Base-by-base conservation (phyloP, 1,139 yeast species). In the Yamadazyma diospyri region DNA sequence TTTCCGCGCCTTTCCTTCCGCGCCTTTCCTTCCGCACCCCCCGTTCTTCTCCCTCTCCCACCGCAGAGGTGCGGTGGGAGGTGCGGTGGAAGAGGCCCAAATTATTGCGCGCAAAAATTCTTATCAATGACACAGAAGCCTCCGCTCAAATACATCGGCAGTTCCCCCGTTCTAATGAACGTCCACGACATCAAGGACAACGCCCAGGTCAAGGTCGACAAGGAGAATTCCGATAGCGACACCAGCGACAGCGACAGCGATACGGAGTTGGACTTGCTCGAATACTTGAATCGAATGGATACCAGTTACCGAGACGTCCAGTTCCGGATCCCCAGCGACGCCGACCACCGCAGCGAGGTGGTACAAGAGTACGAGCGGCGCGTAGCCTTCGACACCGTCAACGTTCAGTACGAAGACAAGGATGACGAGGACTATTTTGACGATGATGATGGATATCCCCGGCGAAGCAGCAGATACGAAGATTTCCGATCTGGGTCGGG, bases 331-430 rank as follows among this genome's bases (percentile, higher is more conserved):
- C 53, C 57, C 7, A 37, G 40, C 6, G 27, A 34, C 3, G 17
- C 35, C 5, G 28, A 36, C 18, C 47, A 43, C 24, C 20, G 30
- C 6, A 36, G 42, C 21, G 39, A 35, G 25, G 37, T 39, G 6
- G 36, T 34, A 11, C 27, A 31, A 7, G 39, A 43, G 14, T 53
- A 45, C 33, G 32, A 43, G 14, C 46, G 47, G 25, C 32, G 57
- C 32, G 55, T 53, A 5, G 46, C 55, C 0, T 53, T 53, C 29
- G 59, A 53, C 37, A 53, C 59, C 10, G 38, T 53, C 13, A 43
- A 53, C 29, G 22, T 53, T 14, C 45, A 45, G 24, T 48, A 42
- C 30, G 39, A 40, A 10, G 40, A 39, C 12, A 23, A 29, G 9
- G 47, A 40, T 24, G 37, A 34, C 11, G 36, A 36, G 13, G 27